Percentiles rank a stretch among this genome's conserved stretches.
phyloP scores from a whole-genome alignment of 805 yeast genomes.

The Candida yuanshanica region DNA sequence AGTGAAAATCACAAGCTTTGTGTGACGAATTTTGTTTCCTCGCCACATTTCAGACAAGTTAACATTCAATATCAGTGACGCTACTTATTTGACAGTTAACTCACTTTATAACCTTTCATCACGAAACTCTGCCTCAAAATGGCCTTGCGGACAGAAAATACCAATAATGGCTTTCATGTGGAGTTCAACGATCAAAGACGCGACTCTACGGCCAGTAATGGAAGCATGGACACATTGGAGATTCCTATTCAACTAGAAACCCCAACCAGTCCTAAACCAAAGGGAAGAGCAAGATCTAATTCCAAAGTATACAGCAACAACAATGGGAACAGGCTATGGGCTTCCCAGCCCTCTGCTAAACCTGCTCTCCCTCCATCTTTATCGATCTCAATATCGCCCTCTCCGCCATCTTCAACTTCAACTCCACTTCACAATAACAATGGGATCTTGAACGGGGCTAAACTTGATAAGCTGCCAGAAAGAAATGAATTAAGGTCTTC shows the following conservation, averaged over 20 bases:
- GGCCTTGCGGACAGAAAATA: neutral
- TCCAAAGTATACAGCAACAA: conserved; percentile 10
- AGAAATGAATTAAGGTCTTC: neutral
- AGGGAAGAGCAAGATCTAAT: conserved; percentile 8
- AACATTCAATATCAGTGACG: neutral
- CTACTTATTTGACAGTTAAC: neutral
- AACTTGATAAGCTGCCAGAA: neutral
- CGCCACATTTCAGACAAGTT: no score
- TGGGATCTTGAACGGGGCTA: neutral
- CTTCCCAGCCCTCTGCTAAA: neutral
- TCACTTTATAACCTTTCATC: neutral
- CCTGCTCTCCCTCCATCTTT: neutral
- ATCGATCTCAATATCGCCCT: neutral
- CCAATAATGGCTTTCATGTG: neutral
- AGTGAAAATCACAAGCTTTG: no score
- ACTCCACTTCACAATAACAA: neutral
- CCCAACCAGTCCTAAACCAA: neutral
- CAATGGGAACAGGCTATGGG: neutral
- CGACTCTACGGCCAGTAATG: neutral
- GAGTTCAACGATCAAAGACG: neutral
- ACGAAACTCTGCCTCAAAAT: neutral
- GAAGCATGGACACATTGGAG: neutral
- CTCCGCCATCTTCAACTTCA: neutral
- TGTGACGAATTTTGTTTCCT: no score
- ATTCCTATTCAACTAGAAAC: neutral